A percentile compares a stretch with the other conserved stretches of the same genome.
Evolutionary conservation across 345 rosid genomes (phyloP).

Genomic region (Lumnitzera littorea): DNA sequence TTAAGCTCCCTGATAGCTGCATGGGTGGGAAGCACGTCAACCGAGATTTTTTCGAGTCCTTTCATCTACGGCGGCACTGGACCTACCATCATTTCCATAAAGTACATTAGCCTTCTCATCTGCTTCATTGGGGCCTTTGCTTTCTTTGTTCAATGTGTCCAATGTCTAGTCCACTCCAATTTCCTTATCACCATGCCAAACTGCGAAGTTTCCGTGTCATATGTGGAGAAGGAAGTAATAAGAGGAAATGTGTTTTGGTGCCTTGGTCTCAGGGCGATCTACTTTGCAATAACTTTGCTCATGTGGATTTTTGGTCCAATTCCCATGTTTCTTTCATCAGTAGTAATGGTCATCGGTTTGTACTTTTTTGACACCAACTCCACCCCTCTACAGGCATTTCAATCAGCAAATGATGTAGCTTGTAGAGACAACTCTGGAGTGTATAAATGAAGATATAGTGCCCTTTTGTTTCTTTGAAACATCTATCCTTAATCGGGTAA

Average conservation of each 20-base stretch:
- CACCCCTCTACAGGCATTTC: conserved; percentile 14
- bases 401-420: background rate
- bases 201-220: conserved; percentile 10
- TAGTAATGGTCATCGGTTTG: conserved; percentile 39
- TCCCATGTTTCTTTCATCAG: conserved; percentile 58
- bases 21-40: conserved; percentile 14
- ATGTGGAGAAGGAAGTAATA: conserved; percentile 36
- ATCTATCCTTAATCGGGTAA: background rate
- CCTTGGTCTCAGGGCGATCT: conserved; percentile 63
- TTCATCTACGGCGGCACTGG: conserved; percentile 61
- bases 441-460: background rate
- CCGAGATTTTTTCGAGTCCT: conserved; percentile 6
- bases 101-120: conserved; percentile 48
- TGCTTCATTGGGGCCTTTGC: conserved; percentile 65
- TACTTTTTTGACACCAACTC: conserved; percentile 20
- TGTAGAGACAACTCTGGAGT: background rate
- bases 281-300: conserved; percentile 57
- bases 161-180: conserved; percentile 53
- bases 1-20: conserved; percentile 29
- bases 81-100: conserved; percentile 44
- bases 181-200: conserved; percentile 60
- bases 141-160: conserved; percentile 60
- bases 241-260: conserved; percentile 79
- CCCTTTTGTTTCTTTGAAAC: background rate
- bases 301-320: conserved; percentile 86